Percentiles rank a stretch among this genome's conserved stretches.
These are phyloP conservation scores for Emericellopsis terricola DNA, from an alignment of 495 filamentous ascomycete genomes.

Conservation along the genomic window DNA sequence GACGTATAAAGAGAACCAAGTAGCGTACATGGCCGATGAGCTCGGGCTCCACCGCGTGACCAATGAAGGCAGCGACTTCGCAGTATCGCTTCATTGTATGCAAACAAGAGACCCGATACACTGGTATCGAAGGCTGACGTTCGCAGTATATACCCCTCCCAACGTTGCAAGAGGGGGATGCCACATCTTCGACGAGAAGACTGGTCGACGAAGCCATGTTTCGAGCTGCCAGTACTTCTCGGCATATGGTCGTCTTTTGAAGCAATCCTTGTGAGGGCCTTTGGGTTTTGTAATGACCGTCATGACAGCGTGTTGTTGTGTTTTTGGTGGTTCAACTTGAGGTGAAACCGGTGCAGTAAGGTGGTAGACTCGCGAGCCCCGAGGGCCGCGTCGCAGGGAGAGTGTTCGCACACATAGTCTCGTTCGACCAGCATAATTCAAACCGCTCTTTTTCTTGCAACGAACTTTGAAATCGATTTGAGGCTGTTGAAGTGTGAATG, in stretches of 20 bases:
- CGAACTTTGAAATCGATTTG: no score
- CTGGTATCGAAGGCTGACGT: no score
- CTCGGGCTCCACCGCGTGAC: constrained; percentile 70
- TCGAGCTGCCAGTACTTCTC: constrained; percentile 45
- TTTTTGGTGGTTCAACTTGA: background rate
- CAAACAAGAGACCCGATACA: no score
- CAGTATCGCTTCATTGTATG: constrained; percentile 75
- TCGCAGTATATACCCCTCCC: constrained; percentile 74
- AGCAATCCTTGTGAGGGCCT: constrained; percentile 4
- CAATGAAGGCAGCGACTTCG: constrained; percentile 56
- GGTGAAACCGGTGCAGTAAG: no score
- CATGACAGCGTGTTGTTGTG: no score
- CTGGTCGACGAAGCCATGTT: constrained; percentile 54
- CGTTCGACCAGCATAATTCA: no score
- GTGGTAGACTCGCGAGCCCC: no score
- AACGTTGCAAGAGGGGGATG: constrained; percentile 65
- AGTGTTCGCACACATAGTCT: no score
- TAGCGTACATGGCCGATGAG: constrained; percentile 75
- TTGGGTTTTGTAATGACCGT: no score
- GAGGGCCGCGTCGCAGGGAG: no score
- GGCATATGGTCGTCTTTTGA: constrained; percentile 29
- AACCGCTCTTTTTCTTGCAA: no score
- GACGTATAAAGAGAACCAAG: constrained; percentile 39
- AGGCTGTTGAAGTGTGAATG: no score
- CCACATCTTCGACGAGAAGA: constrained; percentile 50